Evolutionary conservation across 495 filamentous ascomycete species (phyloP).

Genomic region (Podospora comata): DNA sequence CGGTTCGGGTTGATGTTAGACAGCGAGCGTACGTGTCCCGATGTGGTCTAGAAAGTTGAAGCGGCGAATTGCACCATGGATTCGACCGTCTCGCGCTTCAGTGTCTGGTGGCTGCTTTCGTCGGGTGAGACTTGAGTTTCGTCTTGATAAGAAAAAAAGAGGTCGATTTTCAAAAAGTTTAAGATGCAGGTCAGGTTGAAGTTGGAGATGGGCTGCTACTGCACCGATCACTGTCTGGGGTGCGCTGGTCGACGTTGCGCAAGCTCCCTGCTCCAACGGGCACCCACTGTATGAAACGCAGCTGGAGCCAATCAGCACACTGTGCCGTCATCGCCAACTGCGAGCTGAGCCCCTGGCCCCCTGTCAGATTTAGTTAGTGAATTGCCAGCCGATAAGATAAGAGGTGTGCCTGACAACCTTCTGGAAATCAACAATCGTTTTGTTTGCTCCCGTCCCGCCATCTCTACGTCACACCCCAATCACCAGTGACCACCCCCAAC

Average conservation of each 20-base stretch:
- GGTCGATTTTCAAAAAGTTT: no score
- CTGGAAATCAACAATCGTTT: conserved; percentile 6
- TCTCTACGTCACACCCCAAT: not conserved
- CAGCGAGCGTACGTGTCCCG: conserved; percentile 9
- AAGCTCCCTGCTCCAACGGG: conserved; percentile 15
- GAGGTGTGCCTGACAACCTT: not conserved
- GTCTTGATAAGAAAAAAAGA: not conserved
- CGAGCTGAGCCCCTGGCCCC: not conserved
- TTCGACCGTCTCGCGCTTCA: not conserved
- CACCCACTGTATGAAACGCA: conserved; percentile 8
- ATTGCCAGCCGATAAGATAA: not conserved
- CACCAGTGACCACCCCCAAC: not conserved
- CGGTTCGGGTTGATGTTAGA: not conserved
- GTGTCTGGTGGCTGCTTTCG: not conserved
- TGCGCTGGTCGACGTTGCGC: conserved; percentile 13
- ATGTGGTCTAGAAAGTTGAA: not conserved
- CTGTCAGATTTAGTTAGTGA: not conserved
- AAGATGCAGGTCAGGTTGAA: not conserved
- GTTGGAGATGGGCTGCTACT: conserved; percentile 3
- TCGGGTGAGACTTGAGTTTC: not conserved
- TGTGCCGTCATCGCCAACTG: conserved; percentile 6
- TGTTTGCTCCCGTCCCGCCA: not conserved
- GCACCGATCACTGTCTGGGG: not conserved
- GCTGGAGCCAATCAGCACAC: not conserved
- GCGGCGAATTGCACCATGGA: conserved; percentile 4